Base-by-base conservation (phyloP, 805 yeast genomes). In the Pichia thaimueangensis region DNA sequence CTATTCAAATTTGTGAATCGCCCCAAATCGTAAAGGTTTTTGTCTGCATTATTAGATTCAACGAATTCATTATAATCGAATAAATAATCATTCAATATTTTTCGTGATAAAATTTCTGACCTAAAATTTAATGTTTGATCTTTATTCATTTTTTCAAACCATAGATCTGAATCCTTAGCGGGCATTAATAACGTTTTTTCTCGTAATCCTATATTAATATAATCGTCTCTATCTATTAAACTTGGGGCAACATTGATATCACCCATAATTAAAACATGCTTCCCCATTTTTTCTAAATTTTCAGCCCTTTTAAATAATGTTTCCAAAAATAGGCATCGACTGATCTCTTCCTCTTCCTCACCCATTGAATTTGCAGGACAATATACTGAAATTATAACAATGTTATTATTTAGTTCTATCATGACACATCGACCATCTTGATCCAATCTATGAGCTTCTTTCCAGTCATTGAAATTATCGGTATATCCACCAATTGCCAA, bases 361-460 rank as follows among this genome's bases (percentile, higher is more conserved):
- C 72, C 75, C 60, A 69, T 68, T 0, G 97, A 86, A 57, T 87
- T 86, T 1, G 97, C 97, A 0, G 97, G 97, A 57, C 97, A 91
- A 56, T 91, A 91, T 5, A 82, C 70, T 0, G 80, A 68, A 35
- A 85, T 73, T 0, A 85, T 59, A 3, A 85, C 85, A 1, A 78
- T 55, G 41, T 78, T 73, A 47, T 69, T 71, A 1, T 80, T 75
- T 20, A 89, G 56, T 55, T 93, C 97, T 0, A 89, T 62, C 5
- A 86, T 71, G 2, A 88, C 71, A 45, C 86, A 76, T 34, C 98
- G 67, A 1, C 97, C 97, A 58, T 93, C 93, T n/a, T 73, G 56
- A 56, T 91, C 98, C 0, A 93, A 52, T n/a, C 47, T 42, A n/a
- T 45, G 39, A 16, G 57, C 48, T 11, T 39, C 37, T 10, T 62